A percentile compares a stretch with the other conserved stretches of the same genome.
Evolutionary conservation across 2,329 filamentous ascomycete genomes (phyloP).

Genomic region (Eutypella sp.): DNA sequence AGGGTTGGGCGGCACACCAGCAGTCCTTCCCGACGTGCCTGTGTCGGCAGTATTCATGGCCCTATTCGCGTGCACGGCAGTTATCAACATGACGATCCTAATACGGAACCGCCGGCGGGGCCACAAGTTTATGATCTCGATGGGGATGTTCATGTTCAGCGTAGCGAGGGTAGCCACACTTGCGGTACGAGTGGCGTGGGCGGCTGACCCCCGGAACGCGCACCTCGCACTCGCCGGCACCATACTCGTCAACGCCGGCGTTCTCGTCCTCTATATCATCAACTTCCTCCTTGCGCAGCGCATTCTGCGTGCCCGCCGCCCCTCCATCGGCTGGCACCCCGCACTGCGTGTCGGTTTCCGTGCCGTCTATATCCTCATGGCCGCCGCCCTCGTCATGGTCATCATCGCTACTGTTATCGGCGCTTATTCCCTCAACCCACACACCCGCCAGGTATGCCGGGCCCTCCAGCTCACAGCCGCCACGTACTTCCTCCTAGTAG

Average conservation of each 20-base stretch:
- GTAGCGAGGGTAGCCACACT: conserved; percentile 30
- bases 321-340: conserved; percentile 29
- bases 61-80: conserved; percentile 51
- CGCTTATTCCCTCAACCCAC: conserved; percentile 20
- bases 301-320: conserved; percentile 33
- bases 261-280: conserved; percentile 29
- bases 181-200: conserved; percentile 32
- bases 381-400: conserved; percentile 26
- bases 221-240: conserved; percentile 29
- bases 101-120: conserved; percentile 26
- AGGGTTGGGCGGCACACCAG: conserved; percentile 53
- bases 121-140: conserved; percentile 35
- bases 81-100: conserved; percentile 54
- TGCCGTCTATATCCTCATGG: conserved; percentile 22
- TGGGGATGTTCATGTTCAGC: conserved; percentile 32
- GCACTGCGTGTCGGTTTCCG: conserved; percentile 21
- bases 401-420: conserved; percentile 25
- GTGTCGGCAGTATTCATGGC: conserved; percentile 58
- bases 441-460: conserved; percentile 14
- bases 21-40: conserved; percentile 55
- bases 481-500: conserved; percentile 24
- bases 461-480: conserved; percentile 23
- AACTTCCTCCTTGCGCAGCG: conserved; percentile 36
- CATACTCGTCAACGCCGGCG: conserved; percentile 33
- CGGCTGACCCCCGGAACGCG: conserved; percentile 20